phyloP scores from a whole-genome alignment of 495 filamentous ascomycete species.

The Zalerion maritima region DNA sequence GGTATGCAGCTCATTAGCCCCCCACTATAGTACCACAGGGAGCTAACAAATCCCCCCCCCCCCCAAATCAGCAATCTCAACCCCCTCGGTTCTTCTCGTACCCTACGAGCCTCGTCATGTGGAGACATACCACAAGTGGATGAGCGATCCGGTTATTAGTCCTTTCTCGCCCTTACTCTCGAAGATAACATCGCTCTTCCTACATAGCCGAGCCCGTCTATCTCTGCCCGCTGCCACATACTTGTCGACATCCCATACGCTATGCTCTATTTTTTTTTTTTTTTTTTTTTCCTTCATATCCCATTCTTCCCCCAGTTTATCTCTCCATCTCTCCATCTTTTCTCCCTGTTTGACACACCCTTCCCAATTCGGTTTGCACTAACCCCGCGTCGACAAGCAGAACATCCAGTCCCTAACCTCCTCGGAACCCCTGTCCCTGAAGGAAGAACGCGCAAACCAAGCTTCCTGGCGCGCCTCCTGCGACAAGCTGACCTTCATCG shows the following conservation, averaged over 20 bases:
- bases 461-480: conserved; percentile 58
- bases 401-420: conserved; percentile 72
- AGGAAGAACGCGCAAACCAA: conserved; percentile 79
- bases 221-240: background rate
- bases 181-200: background rate
- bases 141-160: conserved; percentile 65
- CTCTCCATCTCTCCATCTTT: background rate
- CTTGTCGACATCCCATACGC: background rate
- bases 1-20: conserved; percentile 15
- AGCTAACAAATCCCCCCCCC: conserved; percentile 1
- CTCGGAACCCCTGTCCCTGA: conserved; percentile 62
- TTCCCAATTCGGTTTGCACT: background rate
- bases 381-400: conserved; percentile 20
- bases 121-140: conserved; percentile 71
- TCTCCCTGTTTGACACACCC: background rate
- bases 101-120: conserved; percentile 78
- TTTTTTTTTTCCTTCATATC: background rate
- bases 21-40: background rate
- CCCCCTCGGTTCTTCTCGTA: conserved; percentile 53
- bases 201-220: no score
- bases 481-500: conserved; percentile 65
- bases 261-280: background rate
- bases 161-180: background rate
- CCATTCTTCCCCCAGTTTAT: background rate
- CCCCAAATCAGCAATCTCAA: conserved; percentile 52